These are phyloP conservation scores for Collybia sordida DNA, from an alignment of 768 basidiomycete species.

Conservation along the genomic window DNA sequence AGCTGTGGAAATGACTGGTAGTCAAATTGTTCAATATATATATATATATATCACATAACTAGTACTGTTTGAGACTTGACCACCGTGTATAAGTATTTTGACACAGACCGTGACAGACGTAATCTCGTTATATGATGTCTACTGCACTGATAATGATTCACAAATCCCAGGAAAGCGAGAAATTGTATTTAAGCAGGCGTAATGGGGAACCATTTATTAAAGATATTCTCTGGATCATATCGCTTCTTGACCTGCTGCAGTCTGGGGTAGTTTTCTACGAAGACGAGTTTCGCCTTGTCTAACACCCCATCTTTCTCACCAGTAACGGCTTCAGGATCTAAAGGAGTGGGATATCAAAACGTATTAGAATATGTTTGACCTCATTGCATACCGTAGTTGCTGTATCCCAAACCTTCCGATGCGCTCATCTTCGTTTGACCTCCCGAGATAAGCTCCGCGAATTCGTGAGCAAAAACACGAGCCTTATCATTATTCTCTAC, in stretches of 20 bases:
- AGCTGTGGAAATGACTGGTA: too few relatives aligned
- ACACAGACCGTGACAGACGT: too few relatives aligned
- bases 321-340: background rate
- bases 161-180: too few relatives aligned
- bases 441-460: constrained; percentile 11
- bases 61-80: too few relatives aligned
- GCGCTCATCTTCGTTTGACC: constrained; percentile 24
- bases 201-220: constrained; percentile 35
- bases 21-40: too few relatives aligned
- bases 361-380: background rate
- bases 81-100: too few relatives aligned
- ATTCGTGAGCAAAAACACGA: background rate
- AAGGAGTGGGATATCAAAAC: background rate
- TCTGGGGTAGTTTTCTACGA: constrained; percentile 33
- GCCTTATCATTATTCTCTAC: constrained; percentile 18
- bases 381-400: constrained; percentile 42
- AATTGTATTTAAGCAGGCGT: constrained; percentile 13
- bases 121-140: too few relatives aligned
- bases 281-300: constrained; percentile 24
- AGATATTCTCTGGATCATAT: constrained; percentile 29
- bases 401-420: constrained; percentile 35
- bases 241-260: constrained; percentile 30
- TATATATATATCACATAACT: too few relatives aligned
- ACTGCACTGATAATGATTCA: too few relatives aligned
- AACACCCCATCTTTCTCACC: background rate